These are phyloP conservation scores for Hibiscus mutabilis DNA, from an alignment of 345 rosid genomes.

Conservation along the genomic window DNA sequence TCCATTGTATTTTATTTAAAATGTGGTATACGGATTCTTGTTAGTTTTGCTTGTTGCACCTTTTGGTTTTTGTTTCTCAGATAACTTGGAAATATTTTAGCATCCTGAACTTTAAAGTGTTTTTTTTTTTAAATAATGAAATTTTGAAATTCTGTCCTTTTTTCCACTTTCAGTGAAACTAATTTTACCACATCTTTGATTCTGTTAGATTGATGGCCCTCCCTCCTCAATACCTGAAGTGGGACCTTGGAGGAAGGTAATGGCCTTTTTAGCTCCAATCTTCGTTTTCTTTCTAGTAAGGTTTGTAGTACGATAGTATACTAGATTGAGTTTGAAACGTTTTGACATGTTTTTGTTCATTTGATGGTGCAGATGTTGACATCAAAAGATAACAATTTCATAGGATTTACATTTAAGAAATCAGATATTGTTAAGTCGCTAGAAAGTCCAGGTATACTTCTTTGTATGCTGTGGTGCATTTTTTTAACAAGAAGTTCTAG, in stretches of 20 bases:
- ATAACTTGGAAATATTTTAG: neutral
- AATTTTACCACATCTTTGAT: constrained; percentile 6
- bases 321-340: neutral
- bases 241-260: constrained; percentile 99
- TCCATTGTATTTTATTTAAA: neutral
- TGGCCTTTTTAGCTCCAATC: neutral
- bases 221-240: constrained; percentile 60
- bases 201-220: constrained; percentile 51
- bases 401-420: constrained; percentile 90
- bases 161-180: neutral
- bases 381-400: constrained; percentile 86
- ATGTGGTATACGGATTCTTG: neutral
- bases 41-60: neutral
- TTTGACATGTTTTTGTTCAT: constrained; percentile 3
- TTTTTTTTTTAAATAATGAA: neutral
- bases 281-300: neutral
- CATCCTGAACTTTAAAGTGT: neutral
- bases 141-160: neutral
- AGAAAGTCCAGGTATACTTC: constrained; percentile 64
- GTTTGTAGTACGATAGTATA: neutral
- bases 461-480: neutral
- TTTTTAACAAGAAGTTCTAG: too few species aligned
- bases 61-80: neutral
- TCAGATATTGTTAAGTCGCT: constrained; percentile 74
- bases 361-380: constrained; percentile 76